phyloP scores from a whole-genome alignment of 2,329 filamentous ascomycete species.

The Claviceps citrina region DNA sequence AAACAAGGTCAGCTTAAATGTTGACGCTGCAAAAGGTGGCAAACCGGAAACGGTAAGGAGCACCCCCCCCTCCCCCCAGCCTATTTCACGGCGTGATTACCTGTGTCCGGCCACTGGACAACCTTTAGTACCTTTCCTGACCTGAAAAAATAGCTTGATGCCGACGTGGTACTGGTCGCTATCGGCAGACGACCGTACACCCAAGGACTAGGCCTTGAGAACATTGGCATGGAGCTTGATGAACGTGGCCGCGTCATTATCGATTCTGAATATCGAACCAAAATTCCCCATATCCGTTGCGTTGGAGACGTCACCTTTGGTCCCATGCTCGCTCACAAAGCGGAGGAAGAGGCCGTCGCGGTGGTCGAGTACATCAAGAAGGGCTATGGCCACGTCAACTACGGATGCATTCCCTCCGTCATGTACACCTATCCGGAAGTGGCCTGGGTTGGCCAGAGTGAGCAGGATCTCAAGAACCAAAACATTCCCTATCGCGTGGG shows the following conservation, averaged over 20 bases:
- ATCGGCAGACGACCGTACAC: conserved; percentile 96
- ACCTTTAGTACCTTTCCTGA: conserved; percentile 9
- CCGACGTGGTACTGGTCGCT: conserved; percentile 88
- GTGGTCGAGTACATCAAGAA: conserved; percentile 96
- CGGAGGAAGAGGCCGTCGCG: conserved; percentile 92
- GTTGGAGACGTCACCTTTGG: conserved; percentile 95
- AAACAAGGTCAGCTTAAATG: conserved; percentile 62
- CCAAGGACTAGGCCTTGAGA: conserved; percentile 77
- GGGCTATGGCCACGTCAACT: conserved; percentile 97
- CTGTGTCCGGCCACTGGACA: neutral
- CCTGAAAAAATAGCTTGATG: conserved; percentile 51
- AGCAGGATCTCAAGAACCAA: conserved; percentile 82
- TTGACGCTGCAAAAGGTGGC: conserved; percentile 90
- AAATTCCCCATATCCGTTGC: conserved; percentile 90
- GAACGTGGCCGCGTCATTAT: conserved; percentile 91
- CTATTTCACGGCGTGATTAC: neutral
- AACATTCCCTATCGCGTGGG: conserved; percentile 87
- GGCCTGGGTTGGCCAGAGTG: conserved; percentile 95
- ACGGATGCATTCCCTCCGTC: conserved; percentile 89
- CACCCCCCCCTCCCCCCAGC: neutral
- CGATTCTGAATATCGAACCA: conserved; percentile 97
- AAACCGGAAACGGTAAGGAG: conserved; percentile 72
- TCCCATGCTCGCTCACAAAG: conserved; percentile 98
- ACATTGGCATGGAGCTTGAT: conserved; percentile 80
- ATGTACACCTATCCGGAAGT: conserved; percentile 99